A percentile compares a stretch with the other conserved stretches of the same genome.
These are phyloP conservation scores for cucumber (Cucumis sativus) DNA, from an alignment of 306 rosid genomes.

Conservation along the genomic window Cucumber_9930_V3 NC_026655.2:25386501-25387000, in stretches of 20 bases:
- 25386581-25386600: slow-evolving; percentile 75
- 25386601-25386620: slow-evolving; percentile 47
- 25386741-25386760: slow-evolving; percentile 37
- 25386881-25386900: slow-evolving; percentile 38
- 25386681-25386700: slow-evolving; percentile 80
- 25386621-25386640: slow-evolving; percentile 70
- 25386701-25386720: slow-evolving; percentile 31
- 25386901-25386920: slow-evolving; percentile 23
- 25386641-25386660: slow-evolving; percentile 67
- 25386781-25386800: slow-evolving; percentile 79
- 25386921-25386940: slow-evolving; percentile 18
- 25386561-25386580: slow-evolving; percentile 76
- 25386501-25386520: slow-evolving; percentile 70
- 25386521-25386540: slow-evolving; percentile 58
- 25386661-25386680: slow-evolving; percentile 72
- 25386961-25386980: slow-evolving; percentile 15
- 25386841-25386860: slow-evolving; percentile 42
- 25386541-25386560: slow-evolving; percentile 96
- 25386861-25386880: slow-evolving; percentile 25
- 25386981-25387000: slow-evolving; percentile 19
- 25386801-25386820: slow-evolving; percentile 71
- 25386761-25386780: slow-evolving; percentile 71
- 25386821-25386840: slow-evolving; percentile 69
- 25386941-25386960: slow-evolving; percentile 24
- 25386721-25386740: slow-evolving; percentile 53